Evolutionary conservation across 768 basidiomycete genomes (phyloP).

Genomic region (Suillus bovinus): DNA sequence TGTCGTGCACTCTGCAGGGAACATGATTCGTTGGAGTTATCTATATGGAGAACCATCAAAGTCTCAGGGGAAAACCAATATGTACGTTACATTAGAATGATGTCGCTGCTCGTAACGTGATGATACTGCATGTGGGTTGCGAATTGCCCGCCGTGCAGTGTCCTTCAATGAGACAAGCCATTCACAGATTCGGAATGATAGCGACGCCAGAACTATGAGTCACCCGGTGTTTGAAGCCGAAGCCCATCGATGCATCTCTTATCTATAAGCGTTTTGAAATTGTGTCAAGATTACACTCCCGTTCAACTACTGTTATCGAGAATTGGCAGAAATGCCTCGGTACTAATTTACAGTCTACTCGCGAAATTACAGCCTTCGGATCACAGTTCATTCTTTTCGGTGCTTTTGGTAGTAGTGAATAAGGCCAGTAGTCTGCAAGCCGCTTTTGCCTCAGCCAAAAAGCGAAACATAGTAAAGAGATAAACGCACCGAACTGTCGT

Average conservation of each 20-base stretch:
- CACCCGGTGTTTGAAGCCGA: background rate
- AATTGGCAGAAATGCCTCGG: background rate
- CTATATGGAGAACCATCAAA: background rate
- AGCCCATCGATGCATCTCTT: background rate
- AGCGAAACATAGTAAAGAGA: background rate
- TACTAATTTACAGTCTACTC: background rate
- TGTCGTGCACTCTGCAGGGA: background rate
- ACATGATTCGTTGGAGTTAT: background rate
- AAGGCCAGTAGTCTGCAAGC: conserved; percentile 81
- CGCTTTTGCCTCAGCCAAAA: conserved; percentile 11
- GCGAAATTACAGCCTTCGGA: background rate
- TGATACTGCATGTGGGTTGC: background rate
- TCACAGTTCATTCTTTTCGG: conserved; percentile 61
- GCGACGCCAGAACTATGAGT: too few species aligned
- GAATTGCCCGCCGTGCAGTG: background rate
- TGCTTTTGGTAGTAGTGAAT: conserved; percentile 96
- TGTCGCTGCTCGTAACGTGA: background rate
- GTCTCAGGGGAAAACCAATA: background rate
- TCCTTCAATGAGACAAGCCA: background rate
- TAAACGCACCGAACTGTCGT: conserved; percentile 74
- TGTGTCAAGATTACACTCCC: background rate
- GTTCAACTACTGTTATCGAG: background rate
- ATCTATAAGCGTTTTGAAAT: background rate
- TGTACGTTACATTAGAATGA: background rate
- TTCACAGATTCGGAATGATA: background rate